Conservation (phyloP, 148 eudicot species). For the Spergularia marina region DNA sequence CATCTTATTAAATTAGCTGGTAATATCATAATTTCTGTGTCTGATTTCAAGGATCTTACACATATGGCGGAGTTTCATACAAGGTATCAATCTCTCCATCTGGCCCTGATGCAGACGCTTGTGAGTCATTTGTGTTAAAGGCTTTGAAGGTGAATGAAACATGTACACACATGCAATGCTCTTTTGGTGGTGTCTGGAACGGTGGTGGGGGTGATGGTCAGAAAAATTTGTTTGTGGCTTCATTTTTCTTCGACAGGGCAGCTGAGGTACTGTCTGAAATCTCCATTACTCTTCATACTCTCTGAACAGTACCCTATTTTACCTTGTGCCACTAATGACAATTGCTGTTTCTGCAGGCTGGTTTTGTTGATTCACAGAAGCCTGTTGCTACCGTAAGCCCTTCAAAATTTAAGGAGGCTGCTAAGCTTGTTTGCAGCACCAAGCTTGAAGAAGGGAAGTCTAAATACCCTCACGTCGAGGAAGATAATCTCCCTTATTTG, state of each 20-base stretch:
- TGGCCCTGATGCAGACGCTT: conserved; percentile 58
- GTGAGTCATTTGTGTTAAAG: conserved; percentile 52
- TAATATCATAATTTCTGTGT: background rate
- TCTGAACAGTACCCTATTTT: background rate
- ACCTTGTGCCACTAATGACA: background rate
- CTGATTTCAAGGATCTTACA: conserved; percentile 57
- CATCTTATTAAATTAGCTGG: background rate
- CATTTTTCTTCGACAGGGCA: conserved; percentile 97
- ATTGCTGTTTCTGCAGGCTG: conserved; percentile 51
- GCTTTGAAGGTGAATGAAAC: conserved; percentile 84
- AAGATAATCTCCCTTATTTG: conserved; percentile 68
- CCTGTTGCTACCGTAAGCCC: conserved; percentile 75
- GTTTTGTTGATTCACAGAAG: conserved; percentile 58
- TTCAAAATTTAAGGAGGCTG: conserved; percentile 63
- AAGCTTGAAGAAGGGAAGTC: conserved; percentile 61
- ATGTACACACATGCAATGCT: conserved; percentile 96
- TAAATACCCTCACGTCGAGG: conserved; percentile 58
- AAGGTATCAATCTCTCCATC: conserved; percentile 53
- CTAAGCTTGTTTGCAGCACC: conserved; percentile 70
- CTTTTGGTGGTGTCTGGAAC: conserved; percentile 96
- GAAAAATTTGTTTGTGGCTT: conserved; percentile 86
- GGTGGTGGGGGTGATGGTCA: conserved; percentile 98
- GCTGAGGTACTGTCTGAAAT: conserved; percentile 59
- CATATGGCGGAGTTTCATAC: conserved; percentile 60
- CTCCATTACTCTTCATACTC: background rate